These are phyloP conservation scores for Apostasia shenzhenica DNA, from an alignment of 106 monocot species.

Conservation along the genomic window DNA sequence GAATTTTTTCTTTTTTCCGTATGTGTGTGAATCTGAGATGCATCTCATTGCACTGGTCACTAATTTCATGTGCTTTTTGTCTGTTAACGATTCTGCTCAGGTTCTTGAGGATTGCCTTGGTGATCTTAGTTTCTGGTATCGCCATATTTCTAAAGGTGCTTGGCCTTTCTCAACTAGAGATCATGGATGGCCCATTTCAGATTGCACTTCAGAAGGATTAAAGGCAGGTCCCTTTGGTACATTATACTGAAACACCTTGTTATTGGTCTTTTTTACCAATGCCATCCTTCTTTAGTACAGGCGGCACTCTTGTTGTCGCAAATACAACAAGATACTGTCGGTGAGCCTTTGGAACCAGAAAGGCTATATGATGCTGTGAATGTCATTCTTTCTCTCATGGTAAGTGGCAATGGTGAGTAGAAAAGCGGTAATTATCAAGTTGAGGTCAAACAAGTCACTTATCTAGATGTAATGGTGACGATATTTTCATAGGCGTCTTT, in stretches of 20 bases:
- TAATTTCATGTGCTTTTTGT: background rate
- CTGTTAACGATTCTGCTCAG: conserved; percentile 18
- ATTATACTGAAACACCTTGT: background rate
- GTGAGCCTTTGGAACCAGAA: conserved; percentile 44
- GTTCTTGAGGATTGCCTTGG: conserved; percentile 70
- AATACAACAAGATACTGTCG: conserved; percentile 63
- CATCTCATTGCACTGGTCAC: background rate
- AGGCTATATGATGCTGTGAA: conserved; percentile 84
- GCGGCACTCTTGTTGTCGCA: conserved; percentile 58
- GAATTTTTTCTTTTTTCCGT: no score
- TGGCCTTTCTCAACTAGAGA: conserved; percentile 89
- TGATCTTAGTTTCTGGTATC: conserved; percentile 78
- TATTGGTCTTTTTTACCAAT: background rate
- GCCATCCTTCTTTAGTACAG: conserved; percentile 27
- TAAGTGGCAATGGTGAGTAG: conserved; percentile 12
- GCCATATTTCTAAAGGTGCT: conserved; percentile 87
- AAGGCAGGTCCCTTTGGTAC: conserved; percentile 30
- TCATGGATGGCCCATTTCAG: conserved; percentile 90
- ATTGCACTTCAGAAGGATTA: conserved; percentile 81
- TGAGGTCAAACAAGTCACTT: background rate
- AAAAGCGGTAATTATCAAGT: background rate
- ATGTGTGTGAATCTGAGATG: background rate
- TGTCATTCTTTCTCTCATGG: conserved; percentile 77
- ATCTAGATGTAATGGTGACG: background rate
- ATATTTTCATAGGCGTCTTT: background rate